Base-by-base conservation (phyloP, 2,329 filamentous ascomycete species). In the Pseudogymnoascus sp. region DNA sequence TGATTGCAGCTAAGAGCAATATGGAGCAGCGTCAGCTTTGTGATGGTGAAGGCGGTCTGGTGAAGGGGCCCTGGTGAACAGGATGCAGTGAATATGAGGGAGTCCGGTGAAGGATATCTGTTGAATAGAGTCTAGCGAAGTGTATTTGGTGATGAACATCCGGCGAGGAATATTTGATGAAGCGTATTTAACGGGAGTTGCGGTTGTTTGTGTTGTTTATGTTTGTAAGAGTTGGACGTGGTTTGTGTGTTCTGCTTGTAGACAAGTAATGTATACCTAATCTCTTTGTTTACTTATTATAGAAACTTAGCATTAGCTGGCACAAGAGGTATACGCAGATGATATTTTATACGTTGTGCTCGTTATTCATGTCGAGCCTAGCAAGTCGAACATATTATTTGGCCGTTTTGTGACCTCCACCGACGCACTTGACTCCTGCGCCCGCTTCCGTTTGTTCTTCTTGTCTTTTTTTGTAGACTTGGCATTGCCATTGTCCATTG, bases 391-490 rank as follows among this genome's bases (percentile, higher is more conserved):
- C 49, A 56, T 56, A 36, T 56, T 56, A 56, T 56, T 56, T 56
- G 49, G 49, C 8, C 49, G 49, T 18, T 56, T 56, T 21, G 28
- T 36, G 34, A 56, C 49, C 28, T 34, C 49, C 28, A 34, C 11
- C 3, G 28, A 34, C 9, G 28, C 16, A 5, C 16, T 36, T 21
- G 28, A 56, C n/a, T 36, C 49, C 16, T 56, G 28, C 16, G 28
- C 28, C 36, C 59, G 14, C 36, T 60, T 60, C 59, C 59, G 59
- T 42, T 60, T 60, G 18, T 42, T 60, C 34, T 60, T 60, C 59
- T 40, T 40, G 12, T 40, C 38, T 16, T 60, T 60, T 8, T 60
- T 60, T 7, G 14, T 60, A 40, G 59, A 14, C 36, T 60, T 60
- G 8, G 21, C 8, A 12, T 31, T 60, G 7, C 5, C 21, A 38